These are phyloP conservation scores for Triticum urartu DNA, from an alignment of 176 grass and related monocot species.

Conservation along the genomic window DNA sequence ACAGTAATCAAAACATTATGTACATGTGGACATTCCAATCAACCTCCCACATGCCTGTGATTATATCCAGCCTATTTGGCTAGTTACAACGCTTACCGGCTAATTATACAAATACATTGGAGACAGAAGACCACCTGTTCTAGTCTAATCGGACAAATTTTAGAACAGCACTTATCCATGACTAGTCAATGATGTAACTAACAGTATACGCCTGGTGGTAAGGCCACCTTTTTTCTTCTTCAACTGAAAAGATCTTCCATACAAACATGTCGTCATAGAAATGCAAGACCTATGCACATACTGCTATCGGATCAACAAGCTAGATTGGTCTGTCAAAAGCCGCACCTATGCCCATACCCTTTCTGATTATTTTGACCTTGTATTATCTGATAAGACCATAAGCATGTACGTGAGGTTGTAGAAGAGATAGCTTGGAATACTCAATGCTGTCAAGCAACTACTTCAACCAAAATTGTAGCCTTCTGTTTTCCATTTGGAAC, in stretches of 20 bases:
- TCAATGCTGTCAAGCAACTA: constrained; percentile 4
- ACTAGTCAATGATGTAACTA: constrained; percentile 7
- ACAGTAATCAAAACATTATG: constrained; percentile 5
- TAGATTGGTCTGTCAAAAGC: not conserved
- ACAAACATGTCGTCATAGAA: not conserved
- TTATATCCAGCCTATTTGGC: not conserved
- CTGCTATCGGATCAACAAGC: constrained; percentile 11
- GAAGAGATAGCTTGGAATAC: not conserved
- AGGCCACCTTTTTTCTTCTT: constrained; percentile 2
- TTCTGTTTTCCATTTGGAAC: not conserved
- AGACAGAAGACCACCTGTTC: not conserved
- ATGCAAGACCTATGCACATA: not conserved
- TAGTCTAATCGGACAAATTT: constrained; percentile 7
- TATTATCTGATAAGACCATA: not conserved
- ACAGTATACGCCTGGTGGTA: not conserved
- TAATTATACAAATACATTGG: not conserved
- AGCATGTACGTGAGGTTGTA: not conserved
- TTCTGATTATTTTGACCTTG: not conserved
- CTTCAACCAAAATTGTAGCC: not conserved
- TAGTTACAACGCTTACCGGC: not conserved
- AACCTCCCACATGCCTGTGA: not conserved
- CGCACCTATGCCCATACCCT: not conserved
- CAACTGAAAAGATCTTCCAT: constrained; percentile 9
- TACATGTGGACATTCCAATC: not conserved
- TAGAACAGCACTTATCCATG: not conserved